Evolutionary conservation across 2,329 filamentous ascomycete species (phyloP), one percentile per base, ranked within the genome.

Genomic region (Talaromyces islandicus): DNA sequence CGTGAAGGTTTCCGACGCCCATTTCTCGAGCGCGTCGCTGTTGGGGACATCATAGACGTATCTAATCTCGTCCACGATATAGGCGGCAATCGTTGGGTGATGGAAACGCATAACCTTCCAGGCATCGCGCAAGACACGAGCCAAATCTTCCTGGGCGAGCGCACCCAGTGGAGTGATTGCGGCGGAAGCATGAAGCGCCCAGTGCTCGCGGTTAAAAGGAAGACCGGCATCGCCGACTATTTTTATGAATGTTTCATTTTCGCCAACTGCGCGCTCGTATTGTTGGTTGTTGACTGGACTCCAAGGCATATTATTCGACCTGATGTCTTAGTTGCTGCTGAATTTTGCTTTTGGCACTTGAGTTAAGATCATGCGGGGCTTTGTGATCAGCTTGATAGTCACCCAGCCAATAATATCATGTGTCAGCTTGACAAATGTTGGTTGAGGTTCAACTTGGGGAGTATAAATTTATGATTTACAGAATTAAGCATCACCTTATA

Each of bases 181-280:
- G 48, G 64, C 63, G 1, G 64, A 63, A 4, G 64, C 64, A 27
- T 69, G 69, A 54, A 73, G 62, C 17, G 71, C 62, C 71, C 72
- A 73, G 58, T 72, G 67, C 59, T 74, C 71, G 50, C 70, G 69
- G 29, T 68, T 66, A 10, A 72, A 57, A 4, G 64, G 57, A 27
- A 63, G 62, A 38, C 64, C 67, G 25, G 62, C 54, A 46, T 72
- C 70, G n/a, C 64, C 70, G n/a, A 70, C 27, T 4, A 71, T 60
- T 56, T 70, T 72, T 58, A 71, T 69, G 35, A 69, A 73, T 4
- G 59, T 64, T 64, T 73, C 70, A 48, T 63, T 63, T 12, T 62
- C 60, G 17, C 63, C 64, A 30, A 66, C 41, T 25, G 57, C 29
- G 50, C 57, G 57, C 29, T 59, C 57, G 24, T 71, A 53, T 17